Evolutionary conservation across 2,329 filamentous ascomycete species (phyloP).

Genomic region (Knoxdaviesia capensis): DNA sequence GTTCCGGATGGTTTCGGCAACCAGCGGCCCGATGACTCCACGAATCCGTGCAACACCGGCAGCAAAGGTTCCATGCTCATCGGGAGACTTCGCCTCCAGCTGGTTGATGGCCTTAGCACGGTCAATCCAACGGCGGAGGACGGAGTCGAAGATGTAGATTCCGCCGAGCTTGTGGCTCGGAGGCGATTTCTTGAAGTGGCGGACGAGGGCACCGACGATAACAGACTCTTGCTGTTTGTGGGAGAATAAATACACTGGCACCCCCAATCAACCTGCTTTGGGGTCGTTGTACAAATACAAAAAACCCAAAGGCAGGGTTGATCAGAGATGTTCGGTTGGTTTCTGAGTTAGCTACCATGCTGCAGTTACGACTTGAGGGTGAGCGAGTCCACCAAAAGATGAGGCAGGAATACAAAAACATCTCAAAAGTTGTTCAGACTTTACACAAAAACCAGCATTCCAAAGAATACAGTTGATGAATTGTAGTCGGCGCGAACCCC

Average conservation of each 20-base stretch:
- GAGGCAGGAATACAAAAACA: neutral
- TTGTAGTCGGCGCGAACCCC: neutral
- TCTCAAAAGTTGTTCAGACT: neutral
- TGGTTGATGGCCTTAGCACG: conserved; percentile 77
- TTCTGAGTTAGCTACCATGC: neutral
- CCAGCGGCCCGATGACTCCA: conserved; percentile 78
- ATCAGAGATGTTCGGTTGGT: conserved; percentile 3
- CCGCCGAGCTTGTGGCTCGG: conserved; percentile 95
- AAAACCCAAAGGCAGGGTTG: too few species aligned
- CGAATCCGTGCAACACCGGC: conserved; percentile 93
- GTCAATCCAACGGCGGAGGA: conserved; percentile 97
- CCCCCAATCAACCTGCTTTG: too few species aligned
- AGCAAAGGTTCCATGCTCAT: conserved; percentile 70
- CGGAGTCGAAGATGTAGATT: conserved; percentile 99
- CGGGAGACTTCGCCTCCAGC: conserved; percentile 56
- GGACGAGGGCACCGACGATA: conserved; percentile 40
- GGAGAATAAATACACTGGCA: neutral
- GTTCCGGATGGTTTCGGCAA: conserved; percentile 83
- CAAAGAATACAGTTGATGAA: neutral
- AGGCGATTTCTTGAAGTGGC: conserved; percentile 88
- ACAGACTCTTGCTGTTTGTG: conserved; percentile 63
- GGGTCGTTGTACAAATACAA: too few species aligned
- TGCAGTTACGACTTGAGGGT: too few species aligned
- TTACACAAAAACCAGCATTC: neutral
- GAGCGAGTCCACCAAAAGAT: neutral